A percentile compares a stretch with the other conserved stretches of the same genome.
Evolutionary conservation across 768 basidiomycete species (phyloP).

Genomic region (Mrakia frigida): DNA sequence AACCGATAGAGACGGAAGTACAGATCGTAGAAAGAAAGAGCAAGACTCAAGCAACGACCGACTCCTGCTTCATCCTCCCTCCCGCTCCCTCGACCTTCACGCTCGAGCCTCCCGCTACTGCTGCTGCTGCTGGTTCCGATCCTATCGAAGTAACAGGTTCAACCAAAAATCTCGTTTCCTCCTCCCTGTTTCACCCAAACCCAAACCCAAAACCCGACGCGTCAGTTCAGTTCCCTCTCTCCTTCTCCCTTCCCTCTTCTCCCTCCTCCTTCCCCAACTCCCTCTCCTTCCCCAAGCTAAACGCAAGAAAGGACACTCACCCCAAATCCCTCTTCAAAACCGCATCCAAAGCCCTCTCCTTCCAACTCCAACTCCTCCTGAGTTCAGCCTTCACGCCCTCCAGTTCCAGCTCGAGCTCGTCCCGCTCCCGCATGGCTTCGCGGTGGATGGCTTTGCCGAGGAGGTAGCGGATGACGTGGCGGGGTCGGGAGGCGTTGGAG

Average conservation of each 20-base stretch:
- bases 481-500: background rate
- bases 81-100: background rate
- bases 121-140: background rate
- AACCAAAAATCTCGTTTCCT: background rate
- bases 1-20: too few species aligned
- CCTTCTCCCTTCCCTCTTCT: background rate
- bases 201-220: background rate
- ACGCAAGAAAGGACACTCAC: background rate
- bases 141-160: background rate
- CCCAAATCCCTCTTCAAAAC: conserved; percentile 13
- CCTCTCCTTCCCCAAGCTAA: background rate
- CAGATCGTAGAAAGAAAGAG: too few species aligned
- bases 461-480: background rate
- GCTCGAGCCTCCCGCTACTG: background rate
- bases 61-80: background rate
- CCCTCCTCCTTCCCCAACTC: too few species aligned
- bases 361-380: background rate
- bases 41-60: background rate
- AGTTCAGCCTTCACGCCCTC: conserved; percentile 14
- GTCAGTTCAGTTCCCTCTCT: background rate
- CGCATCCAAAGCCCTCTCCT: conserved; percentile 25
- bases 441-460: conserved; percentile 22
- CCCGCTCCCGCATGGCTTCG: conserved; percentile 2
- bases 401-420: conserved; percentile 16
- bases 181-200: background rate